phyloP scores from a whole-genome alignment of 768 basidiomycete species.

The Macrolepiota dolichaula region DNA sequence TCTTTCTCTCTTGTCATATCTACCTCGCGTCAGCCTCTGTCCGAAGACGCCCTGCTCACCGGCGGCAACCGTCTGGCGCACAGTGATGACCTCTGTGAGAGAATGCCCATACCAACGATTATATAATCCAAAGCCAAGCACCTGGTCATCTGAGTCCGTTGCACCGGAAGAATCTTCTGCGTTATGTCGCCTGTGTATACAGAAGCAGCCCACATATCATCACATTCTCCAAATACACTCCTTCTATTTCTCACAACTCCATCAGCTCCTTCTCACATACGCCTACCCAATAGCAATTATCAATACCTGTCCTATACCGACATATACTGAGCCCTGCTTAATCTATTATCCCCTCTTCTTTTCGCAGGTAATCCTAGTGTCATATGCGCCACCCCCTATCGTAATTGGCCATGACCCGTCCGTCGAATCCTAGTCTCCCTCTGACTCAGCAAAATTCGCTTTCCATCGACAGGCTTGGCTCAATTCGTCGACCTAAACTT shows the following conservation, averaged over 20 bases:
- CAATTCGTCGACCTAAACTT: neutral
- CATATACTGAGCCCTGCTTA: neutral
- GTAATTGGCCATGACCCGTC: neutral
- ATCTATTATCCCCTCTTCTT: neutral
- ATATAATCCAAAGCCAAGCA: neutral
- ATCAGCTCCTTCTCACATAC: neutral
- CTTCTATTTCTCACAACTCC: constrained; percentile 5
- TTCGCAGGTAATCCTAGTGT: constrained; percentile 2
- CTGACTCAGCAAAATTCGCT: neutral
- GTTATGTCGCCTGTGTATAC: neutral
- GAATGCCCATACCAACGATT: neutral
- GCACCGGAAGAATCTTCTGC: neutral
- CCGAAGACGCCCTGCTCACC: neutral
- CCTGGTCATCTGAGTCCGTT: neutral
- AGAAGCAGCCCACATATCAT: neutral
- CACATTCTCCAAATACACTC: neutral
- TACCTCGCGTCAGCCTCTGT: neutral
- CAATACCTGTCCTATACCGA: neutral
- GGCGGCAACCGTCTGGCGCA: neutral
- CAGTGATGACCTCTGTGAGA: neutral
- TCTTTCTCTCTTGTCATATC: neutral
- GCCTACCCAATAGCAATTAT: neutral
- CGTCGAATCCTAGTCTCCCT: neutral
- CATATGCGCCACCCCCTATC: neutral
- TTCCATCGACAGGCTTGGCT: too few relatives aligned